These are phyloP conservation scores for Chlorociboria aeruginascens DNA, from an alignment of 495 filamentous ascomycete genomes.

Conservation along the genomic window DNA sequence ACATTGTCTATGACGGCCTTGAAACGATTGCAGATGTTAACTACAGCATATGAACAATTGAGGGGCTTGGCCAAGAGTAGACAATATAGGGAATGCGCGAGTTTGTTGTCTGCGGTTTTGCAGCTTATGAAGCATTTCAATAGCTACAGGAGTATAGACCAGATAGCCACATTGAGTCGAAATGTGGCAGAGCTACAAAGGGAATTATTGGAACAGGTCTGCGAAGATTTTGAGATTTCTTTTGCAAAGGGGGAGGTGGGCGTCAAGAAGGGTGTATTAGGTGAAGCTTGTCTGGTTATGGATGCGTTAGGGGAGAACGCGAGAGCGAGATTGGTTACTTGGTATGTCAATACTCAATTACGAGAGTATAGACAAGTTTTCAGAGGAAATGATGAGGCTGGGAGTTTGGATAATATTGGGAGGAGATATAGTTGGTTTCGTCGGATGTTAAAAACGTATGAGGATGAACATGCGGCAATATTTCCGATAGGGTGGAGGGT, in stretches of 20 bases:
- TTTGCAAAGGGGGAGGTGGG: constrained; percentile 84
- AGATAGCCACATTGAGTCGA: constrained; percentile 86
- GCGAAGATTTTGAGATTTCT: constrained; percentile 92
- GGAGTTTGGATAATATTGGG: constrained; percentile 93
- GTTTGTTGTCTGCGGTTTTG: constrained; percentile 87
- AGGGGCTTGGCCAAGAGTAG: constrained; percentile 68
- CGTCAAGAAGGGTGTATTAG: constrained; percentile 54
- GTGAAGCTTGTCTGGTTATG: constrained; percentile 86
- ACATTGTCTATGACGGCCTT: constrained; percentile 96
- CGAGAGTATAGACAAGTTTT: constrained; percentile 94
- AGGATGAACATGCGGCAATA: constrained; percentile 81
- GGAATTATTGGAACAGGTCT: constrained; percentile 90
- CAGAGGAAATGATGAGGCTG: constrained; percentile 85
- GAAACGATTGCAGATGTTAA: constrained; percentile 96
- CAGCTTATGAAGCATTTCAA: constrained; percentile 99
- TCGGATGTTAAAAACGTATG: constrained; percentile 90
- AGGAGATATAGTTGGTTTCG: constrained; percentile 93
- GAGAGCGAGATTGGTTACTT: constrained; percentile 69
- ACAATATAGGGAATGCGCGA: constrained; percentile 94
- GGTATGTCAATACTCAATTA: constrained; percentile 97
- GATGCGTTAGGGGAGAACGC: constrained; percentile 91
- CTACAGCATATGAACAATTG: constrained; percentile 94
- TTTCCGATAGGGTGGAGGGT: constrained; percentile 86
- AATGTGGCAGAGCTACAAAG: constrained; percentile 92
- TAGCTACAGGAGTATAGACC: constrained; percentile 92